Evolutionary conservation across 495 filamentous ascomycete species (phyloP), one percentile per base, ranked within the genome.

Genomic region (Neurospora africana): DNA sequence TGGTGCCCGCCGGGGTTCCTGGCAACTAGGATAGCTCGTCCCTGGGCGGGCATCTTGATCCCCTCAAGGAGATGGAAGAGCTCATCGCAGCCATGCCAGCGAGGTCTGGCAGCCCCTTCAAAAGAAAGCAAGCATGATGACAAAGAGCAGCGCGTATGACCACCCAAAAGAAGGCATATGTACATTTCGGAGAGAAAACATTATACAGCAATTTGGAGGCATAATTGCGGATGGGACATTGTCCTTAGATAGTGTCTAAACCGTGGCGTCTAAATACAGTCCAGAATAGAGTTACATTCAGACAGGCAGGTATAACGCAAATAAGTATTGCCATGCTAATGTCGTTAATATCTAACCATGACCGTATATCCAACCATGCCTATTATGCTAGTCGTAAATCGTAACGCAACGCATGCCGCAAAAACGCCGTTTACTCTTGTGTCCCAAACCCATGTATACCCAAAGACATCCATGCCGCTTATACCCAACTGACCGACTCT

Each of bases 1-100:
- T 81, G 73, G 78, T 81, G 33, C 75, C 78, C 9, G 70, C 72
- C 23, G 74, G 76, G 58, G 72, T 77, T 33, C 53, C 53, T 61
- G 53, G 53, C 53, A 61, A 61, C 13, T 61, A 61, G 53, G 53
- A 19, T 6, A 17, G 53, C 27, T 30, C 53, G 23, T 30, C 23
- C 27, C 53, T 19, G 23, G 53, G 53, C 27, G 23, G 23, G 53
- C 23, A 23, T 15, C 4, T 23, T 21, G 5, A 13, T 53, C 4
- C 44, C 27, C 21, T 15, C 44, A 11, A 27, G 21, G 5, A 53
- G n/a, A 47, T 21, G n/a, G n/a, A 11, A 11, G 2, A 8, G 4
- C 53, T 61, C 15, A 33, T 33, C 0, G 23, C 27, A 30, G 53
- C 27, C 53, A 13, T 30, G 13, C 44, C 44, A 11, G 53, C 3